phyloP scores from a whole-genome alignment of 2,329 filamentous ascomycete species.

The Aureobasidium namibiae region DNA sequence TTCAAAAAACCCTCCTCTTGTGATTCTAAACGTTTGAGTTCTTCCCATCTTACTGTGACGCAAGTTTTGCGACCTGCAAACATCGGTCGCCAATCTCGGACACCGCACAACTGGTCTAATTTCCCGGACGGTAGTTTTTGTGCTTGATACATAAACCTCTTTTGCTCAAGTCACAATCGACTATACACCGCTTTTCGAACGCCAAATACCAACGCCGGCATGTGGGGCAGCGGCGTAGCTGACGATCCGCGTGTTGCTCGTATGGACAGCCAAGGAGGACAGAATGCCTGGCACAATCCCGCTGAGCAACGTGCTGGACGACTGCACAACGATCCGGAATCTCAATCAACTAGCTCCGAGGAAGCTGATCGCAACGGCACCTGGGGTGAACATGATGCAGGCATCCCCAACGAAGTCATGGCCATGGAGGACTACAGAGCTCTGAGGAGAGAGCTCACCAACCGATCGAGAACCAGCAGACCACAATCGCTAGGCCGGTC shows the following conservation, averaged over 20 bases:
- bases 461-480: conserved; percentile 33
- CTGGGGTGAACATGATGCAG: conserved; percentile 56
- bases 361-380: conserved; percentile 36
- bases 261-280: not conserved
- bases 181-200: not conserved
- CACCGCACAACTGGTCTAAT: not conserved
- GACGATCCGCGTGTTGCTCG: conserved; percentile 9
- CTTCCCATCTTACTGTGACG: not conserved
- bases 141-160: not conserved
- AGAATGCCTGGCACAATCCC: conserved; percentile 13
- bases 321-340: conserved; percentile 3
- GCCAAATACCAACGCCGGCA: not conserved
- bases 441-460: conserved; percentile 47
- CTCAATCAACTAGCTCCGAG: conserved; percentile 1
- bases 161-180: not conserved
- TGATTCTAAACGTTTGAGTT: not conserved
- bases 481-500: conserved; percentile 16
- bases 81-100: not conserved
- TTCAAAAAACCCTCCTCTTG: not conserved
- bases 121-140: not conserved
- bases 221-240: conserved; percentile 11
- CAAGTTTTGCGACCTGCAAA: not conserved
- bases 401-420: conserved; percentile 42
- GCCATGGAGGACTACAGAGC: conserved; percentile 55
- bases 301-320: not conserved